Evolutionary conservation across 768 basidiomycete species (phyloP), one percentile per base, ranked within the genome.

Genomic region (Hemileccinum impolitum): DNA sequence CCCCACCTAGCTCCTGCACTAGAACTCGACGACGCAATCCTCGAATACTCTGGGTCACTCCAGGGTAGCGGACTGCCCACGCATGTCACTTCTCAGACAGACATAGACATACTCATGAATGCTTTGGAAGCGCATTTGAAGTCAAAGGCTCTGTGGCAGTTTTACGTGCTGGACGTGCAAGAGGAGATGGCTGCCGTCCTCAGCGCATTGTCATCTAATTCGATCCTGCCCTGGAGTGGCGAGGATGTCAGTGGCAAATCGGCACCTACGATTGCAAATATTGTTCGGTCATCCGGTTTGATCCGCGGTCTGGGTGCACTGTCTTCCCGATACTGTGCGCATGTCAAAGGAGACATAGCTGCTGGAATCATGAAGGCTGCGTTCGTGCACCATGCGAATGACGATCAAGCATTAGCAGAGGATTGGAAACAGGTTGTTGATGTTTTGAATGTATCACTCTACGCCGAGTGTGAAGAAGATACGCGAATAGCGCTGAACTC

Each of bases 1-100:
- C 94, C 96, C 6, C 93, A 99, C 67, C 76, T 99, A 15, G 76
- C 82, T 1, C 88, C 92, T n/a, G 96, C 96, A 6, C 74, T 94
- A 43, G 94, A 96, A 66, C 74, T 99, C 23, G 96, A 99, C 64
- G 76, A 81, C 18, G 90, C 90, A 2, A 84, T 98, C 56, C 67
- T 96, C 41, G 76, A 87, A 31, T 87, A 97, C 58, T 94, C 94
- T 0, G 68, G 69, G 15, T 76, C 80, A 1, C 78, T 98, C 14
- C 64, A 70, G 13, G 66, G 76, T 2, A 80, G 76, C 37, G 87
- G 83, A 19, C 75, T 99, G 0, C 94, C 96, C 0, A 87, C 83
- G 1, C 62, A 49, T 21, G 70, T 99, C 55, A 73, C 70, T 8
- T 86, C 83, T 0, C 70, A 80, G 42, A 57, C 70, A 36, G 95